A percentile compares a stretch with the other conserved stretches of the same genome.
Evolutionary conservation across 495 filamentous ascomycete species (phyloP).

Genomic region (Lepraria neglecta): DNA sequence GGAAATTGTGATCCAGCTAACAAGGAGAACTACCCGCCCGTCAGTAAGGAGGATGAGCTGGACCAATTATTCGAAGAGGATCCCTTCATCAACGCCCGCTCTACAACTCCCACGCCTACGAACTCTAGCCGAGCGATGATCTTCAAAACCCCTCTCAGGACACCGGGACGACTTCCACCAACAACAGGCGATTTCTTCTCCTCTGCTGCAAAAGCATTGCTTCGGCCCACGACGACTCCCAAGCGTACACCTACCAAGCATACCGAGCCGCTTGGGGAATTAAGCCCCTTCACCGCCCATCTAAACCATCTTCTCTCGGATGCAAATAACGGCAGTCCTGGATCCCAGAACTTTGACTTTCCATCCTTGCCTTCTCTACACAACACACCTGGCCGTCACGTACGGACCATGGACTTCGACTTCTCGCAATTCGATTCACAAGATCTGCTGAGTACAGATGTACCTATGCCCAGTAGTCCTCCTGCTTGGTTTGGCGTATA

Average conservation of each 20-base stretch:
- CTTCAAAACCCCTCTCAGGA: slow-evolving; percentile 52
- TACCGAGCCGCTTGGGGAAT: slow-evolving; percentile 24
- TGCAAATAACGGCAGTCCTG: slow-evolving; percentile 40
- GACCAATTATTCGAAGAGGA: slow-evolving; percentile 52
- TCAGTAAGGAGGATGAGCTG: slow-evolving; percentile 41
- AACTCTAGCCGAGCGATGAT: slow-evolving; percentile 38
- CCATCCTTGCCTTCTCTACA: slow-evolving; percentile 35
- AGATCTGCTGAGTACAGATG: slow-evolving; percentile 44
- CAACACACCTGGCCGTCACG: slow-evolving; percentile 34
- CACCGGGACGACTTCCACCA: slow-evolving; percentile 31
- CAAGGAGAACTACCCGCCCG: slow-evolving; percentile 46
- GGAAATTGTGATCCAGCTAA: slow-evolving; percentile 36
- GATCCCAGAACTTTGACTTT: slow-evolving; percentile 33
- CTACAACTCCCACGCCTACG: slow-evolving; percentile 58
- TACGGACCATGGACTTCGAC: slow-evolving; percentile 26
- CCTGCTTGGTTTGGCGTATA: slow-evolving; percentile 39
- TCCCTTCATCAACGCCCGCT: slow-evolving; percentile 40
- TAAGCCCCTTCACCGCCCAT: slow-evolving; percentile 53
- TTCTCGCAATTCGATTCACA: slow-evolving; percentile 33
- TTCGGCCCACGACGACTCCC: slow-evolving; percentile 25
- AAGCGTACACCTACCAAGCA: slow-evolving; percentile 25
- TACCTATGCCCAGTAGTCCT: slow-evolving; percentile 49
- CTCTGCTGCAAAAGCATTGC: slow-evolving; percentile 24
- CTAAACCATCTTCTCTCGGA: slow-evolving; percentile 55
- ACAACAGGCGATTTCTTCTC: slow-evolving; percentile 26